Evolutionary conservation across 805 yeast species (phyloP).

Genomic region (Sporopachydermia lactativora): DNA sequence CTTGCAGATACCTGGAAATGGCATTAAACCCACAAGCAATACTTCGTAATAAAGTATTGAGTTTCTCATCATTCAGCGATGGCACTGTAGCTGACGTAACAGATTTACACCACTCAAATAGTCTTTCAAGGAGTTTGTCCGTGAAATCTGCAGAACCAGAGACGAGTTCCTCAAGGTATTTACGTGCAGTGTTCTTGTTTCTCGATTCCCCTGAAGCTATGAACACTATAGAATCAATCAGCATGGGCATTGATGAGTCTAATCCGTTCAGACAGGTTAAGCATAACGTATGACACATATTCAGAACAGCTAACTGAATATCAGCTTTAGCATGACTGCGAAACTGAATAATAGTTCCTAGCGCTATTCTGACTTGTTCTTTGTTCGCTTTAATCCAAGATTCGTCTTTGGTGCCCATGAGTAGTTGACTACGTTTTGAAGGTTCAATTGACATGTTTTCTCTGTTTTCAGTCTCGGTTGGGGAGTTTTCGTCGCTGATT

Average conservation of each 20-base stretch:
- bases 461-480: conserved; percentile 9
- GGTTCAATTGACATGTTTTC: too few species aligned
- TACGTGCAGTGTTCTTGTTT: conserved; percentile 6
- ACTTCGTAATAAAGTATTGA: too few species aligned
- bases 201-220: conserved; percentile 14
- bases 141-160: conserved; percentile 3
- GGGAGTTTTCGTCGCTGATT: conserved; percentile 5
- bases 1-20: too few species aligned
- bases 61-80: too few species aligned
- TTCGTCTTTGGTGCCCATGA: conserved; percentile 24
- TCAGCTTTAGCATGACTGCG: conserved; percentile 18
- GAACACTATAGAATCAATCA: conserved; percentile 22
- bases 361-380: conserved; percentile 32
- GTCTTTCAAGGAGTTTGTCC: too few species aligned
- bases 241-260: conserved; percentile 20
- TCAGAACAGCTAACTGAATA: conserved; percentile 20
- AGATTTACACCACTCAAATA: too few species aligned
- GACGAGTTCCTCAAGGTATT: conserved; percentile 2
- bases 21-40: too few species aligned
- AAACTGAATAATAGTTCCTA: conserved; percentile 22
- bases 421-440: too few species aligned
- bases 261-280: conserved; percentile 22
- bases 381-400: conserved; percentile 44
- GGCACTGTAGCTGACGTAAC: too few species aligned
- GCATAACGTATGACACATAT: conserved; percentile 19